A percentile compares a stretch with the other conserved stretches of the same genome.
Conservation (phyloP, 2,329 filamentous ascomycete species). For the Emergomyces pasteurianus region DNA sequence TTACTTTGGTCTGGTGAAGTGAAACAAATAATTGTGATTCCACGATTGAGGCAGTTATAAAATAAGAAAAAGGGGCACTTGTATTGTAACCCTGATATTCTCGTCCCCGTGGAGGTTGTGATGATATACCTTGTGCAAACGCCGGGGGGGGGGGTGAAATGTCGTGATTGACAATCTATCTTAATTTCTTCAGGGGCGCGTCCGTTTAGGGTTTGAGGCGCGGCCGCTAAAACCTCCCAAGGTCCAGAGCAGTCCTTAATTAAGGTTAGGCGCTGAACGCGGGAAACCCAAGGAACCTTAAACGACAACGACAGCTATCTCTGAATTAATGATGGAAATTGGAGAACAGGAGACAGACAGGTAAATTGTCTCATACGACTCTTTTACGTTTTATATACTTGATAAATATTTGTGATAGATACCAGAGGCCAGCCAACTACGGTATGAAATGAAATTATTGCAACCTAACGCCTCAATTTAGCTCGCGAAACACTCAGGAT, state of each 20-base stretch:
- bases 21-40: not conserved
- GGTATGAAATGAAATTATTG: too few relatives aligned
- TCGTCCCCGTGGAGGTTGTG: not conserved
- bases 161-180: not conserved
- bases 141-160: not conserved
- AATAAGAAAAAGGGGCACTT: not conserved
- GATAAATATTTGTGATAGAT: too few relatives aligned
- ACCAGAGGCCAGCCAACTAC: too few relatives aligned
- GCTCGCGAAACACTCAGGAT: too few relatives aligned
- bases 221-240: not conserved
- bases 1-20: not conserved
- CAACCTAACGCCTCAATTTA: too few relatives aligned
- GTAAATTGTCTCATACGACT: too few relatives aligned
- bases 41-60: not conserved
- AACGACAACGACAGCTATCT: too few relatives aligned
- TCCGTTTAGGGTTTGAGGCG: not conserved
- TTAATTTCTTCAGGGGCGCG: not conserved
- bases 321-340: not conserved
- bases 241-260: not conserved
- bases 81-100: not conserved
- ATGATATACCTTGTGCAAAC: not conserved
- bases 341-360: too few relatives aligned
- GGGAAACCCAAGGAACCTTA: too few relatives aligned
- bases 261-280: not conserved
- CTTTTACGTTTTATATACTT: too few relatives aligned